A percentile compares a stretch with the other conserved stretches of the same genome.
Conservation (phyloP, 352 stramenopile genomes). For the Lagenidium sp. region DNA sequence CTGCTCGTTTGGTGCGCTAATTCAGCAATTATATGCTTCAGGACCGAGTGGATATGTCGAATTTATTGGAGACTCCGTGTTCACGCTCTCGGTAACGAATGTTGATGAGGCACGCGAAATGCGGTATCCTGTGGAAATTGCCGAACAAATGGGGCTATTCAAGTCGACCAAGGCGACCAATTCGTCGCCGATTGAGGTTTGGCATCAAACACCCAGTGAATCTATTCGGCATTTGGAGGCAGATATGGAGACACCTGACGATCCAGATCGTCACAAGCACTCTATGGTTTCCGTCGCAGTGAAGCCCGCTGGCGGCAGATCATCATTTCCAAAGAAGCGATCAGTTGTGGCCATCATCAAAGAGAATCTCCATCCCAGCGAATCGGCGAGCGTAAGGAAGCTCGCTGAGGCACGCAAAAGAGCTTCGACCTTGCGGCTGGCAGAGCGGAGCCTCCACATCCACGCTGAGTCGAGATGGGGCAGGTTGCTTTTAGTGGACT, state of each 20-base stretch:
- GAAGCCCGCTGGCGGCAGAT: no score
- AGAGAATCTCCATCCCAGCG: no score
- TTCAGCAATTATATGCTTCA: constrained; percentile 2
- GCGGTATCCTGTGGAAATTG: constrained; percentile 4
- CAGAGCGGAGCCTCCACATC: constrained; percentile 9
- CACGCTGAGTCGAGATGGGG: constrained; percentile 17
- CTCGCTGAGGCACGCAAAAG: no score
- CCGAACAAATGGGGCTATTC: constrained; percentile 8
- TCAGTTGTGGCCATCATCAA: no score
- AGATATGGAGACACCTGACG: no score
- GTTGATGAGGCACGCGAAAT: not conserved
- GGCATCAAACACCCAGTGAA: not conserved
- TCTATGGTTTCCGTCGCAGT: no score
- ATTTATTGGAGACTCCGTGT: constrained; percentile 1
- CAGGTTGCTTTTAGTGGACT: constrained; percentile 16
- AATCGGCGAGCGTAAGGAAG: not conserved
- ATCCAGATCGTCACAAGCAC: no score
- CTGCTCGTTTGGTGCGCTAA: constrained; percentile 4
- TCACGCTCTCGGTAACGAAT: not conserved
- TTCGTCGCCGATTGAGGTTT: constrained; percentile 1
- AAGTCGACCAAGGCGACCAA: not conserved
- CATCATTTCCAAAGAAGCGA: no score
- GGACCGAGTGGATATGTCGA: constrained; percentile 5
- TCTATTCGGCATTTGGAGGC: no score
- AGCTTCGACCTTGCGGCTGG: constrained; percentile 2